Percentiles rank a stretch among this genome's conserved stretches.
These are phyloP conservation scores for Phialophora expanda DNA, from an alignment of 2,329 filamentous ascomycete species.

Conservation along the genomic window DNA sequence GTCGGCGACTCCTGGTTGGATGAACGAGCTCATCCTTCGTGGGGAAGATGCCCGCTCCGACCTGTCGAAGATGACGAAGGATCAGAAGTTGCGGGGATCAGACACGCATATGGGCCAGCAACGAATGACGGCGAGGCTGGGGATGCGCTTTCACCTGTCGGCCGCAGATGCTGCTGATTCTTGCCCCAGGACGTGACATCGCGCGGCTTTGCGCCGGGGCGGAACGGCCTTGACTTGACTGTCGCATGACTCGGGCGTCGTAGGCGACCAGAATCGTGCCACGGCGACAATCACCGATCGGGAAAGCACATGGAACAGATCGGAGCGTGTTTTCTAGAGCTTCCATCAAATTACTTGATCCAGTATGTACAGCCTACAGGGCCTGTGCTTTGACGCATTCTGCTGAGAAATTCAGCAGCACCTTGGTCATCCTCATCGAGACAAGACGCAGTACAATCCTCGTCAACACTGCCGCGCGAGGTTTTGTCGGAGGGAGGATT, in stretches of 20 bases:
- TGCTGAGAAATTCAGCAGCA: neutral
- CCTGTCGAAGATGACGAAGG: slow-evolving; percentile 1
- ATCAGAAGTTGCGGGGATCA: slow-evolving; percentile 6
- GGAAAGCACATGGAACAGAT: slow-evolving; percentile 7
- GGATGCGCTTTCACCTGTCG: neutral
- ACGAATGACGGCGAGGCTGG: slow-evolving; percentile 26
- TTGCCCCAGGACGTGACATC: slow-evolving; percentile 27
- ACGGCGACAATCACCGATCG: neutral
- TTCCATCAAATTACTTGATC: slow-evolving; percentile 15
- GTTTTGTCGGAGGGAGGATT: neutral
- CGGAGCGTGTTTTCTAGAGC: slow-evolving; percentile 15
- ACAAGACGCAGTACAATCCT: neutral
- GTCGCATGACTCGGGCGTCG: slow-evolving; percentile 1
- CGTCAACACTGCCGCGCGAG: neutral
- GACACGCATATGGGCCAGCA: slow-evolving; percentile 12
- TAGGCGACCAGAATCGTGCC: neutral
- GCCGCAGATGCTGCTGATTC: neutral
- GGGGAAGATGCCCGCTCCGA: neutral
- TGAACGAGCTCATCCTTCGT: neutral
- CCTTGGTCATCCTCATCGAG: neutral
- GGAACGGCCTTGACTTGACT: neutral
- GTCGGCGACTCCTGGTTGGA: slow-evolving; percentile 9
- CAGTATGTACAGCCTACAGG: slow-evolving; percentile 5
- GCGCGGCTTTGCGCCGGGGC: slow-evolving; percentile 19
- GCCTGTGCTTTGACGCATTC: neutral